Conservation (phyloP, 768 basidiomycete species). For the Erythrobasidium yunnanense region DNA sequence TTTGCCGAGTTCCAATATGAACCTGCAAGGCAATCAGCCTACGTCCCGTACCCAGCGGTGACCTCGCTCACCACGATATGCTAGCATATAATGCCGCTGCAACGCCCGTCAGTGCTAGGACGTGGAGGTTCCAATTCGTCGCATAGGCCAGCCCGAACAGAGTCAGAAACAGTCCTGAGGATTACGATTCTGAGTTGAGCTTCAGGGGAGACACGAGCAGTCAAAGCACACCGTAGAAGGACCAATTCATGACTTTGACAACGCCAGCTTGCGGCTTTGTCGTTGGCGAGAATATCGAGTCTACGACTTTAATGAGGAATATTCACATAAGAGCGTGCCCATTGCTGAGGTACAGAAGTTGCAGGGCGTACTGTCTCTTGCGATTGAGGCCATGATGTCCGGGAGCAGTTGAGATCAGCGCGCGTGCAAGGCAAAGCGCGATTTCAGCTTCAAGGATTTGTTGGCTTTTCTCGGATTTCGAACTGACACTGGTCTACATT, state of each 20-base stretch:
- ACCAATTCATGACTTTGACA: conserved; percentile 16
- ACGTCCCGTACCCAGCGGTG: neutral
- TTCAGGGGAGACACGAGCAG: neutral
- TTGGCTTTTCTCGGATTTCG: no score
- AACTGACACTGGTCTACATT: no score
- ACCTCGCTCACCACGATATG: conserved; percentile 10
- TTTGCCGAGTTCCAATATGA: conserved; percentile 10
- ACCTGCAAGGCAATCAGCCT: neutral
- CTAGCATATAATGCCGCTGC: neutral
- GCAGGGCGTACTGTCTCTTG: neutral
- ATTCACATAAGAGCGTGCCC: neutral
- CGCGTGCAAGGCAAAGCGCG: no score
- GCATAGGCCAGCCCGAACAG: conserved; percentile 10
- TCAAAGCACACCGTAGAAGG: conserved; percentile 8
- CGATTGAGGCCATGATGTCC: neutral
- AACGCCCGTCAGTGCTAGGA: conserved; percentile 7
- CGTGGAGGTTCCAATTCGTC: conserved; percentile 16
- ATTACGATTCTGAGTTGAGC: neutral
- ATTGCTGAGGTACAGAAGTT: neutral
- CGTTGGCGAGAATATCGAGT: conserved; percentile 22
- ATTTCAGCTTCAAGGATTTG: no score
- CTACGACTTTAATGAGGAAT: conserved; percentile 7
- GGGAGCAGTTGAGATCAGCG: neutral
- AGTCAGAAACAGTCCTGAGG: conserved; percentile 13
- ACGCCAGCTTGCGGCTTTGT: conserved; percentile 24